Conservation (phyloP, 73 alveolate genomes). For the Paramecium octaurelia region DNA sequence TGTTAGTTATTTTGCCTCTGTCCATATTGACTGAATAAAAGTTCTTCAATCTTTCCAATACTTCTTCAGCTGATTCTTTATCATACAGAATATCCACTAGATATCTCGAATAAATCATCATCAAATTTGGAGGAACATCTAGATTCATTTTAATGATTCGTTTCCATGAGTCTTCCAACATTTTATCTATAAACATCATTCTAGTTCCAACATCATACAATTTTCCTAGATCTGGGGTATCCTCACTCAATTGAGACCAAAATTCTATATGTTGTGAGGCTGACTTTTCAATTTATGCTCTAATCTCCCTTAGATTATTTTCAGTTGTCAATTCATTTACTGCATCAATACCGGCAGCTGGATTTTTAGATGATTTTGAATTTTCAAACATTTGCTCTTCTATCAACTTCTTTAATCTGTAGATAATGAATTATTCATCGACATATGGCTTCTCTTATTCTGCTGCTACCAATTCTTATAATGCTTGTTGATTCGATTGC, state of each 20-base stretch:
- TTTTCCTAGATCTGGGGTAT: conserved; percentile 58
- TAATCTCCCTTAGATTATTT: background rate
- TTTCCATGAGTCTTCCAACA: conserved; percentile 46
- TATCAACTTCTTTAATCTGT: conserved; percentile 49
- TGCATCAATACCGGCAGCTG: conserved; percentile 41
- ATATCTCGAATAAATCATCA: conserved; percentile 54
- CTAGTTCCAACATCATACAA: conserved; percentile 54
- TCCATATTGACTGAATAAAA: conserved; percentile 52
- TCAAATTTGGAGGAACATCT: conserved; percentile 56
- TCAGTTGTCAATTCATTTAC: conserved; percentile 44
- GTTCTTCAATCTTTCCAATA: conserved; percentile 47
- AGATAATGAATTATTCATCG: conserved; percentile 53
- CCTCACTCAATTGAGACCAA: conserved; percentile 63
- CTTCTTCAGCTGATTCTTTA: conserved; percentile 56
- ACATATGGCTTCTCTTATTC: conserved; percentile 55
- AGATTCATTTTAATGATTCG: conserved; percentile 46
- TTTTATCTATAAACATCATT: conserved; percentile 44
- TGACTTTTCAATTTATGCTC: conserved; percentile 46
- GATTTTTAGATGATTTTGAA: background rate
- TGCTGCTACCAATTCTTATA: conserved; percentile 54
- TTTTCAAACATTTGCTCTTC: conserved; percentile 61
- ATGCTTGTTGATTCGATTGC: conserved; percentile 48
- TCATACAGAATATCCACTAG: conserved; percentile 50
- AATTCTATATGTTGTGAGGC: conserved; percentile 52
- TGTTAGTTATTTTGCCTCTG: conserved; percentile 55